Evolutionary conservation across 2,329 filamentous ascomycete species (phyloP).

Genomic region (Penicillium concentricum): DNA sequence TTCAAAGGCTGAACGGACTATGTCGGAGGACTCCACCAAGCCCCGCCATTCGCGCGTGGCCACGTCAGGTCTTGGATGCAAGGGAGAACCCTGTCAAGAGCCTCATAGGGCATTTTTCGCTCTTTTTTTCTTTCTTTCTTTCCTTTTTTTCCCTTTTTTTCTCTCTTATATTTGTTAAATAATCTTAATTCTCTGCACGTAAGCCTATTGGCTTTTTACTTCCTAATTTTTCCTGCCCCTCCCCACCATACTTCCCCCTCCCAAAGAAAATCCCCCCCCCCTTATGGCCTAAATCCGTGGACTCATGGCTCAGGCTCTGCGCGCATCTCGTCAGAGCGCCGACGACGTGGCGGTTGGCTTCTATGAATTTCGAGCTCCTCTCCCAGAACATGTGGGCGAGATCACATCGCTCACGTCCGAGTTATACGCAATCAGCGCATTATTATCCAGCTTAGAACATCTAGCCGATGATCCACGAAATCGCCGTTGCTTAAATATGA

Average conservation of each 20-base stretch:
- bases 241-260: background rate
- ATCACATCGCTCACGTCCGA: slow-evolving; percentile 56
- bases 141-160: background rate
- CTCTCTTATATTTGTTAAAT: background rate
- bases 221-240: slow-evolving; percentile 2
- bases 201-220: slow-evolving; percentile 6
- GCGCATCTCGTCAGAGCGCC: slow-evolving; percentile 48
- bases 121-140: slow-evolving; percentile 4
- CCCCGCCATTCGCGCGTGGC: slow-evolving; percentile 28
- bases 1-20: background rate
- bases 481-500: slow-evolving; percentile 38
- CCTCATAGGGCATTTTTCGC: slow-evolving; percentile 16
- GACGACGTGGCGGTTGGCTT: slow-evolving; percentile 56
- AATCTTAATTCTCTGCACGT: slow-evolving; percentile 11
- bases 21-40: slow-evolving; percentile 9
- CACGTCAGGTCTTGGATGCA: slow-evolving; percentile 24
- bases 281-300: slow-evolving; percentile 21
- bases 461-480: slow-evolving; percentile 43
- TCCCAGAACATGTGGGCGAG: slow-evolving; percentile 52
- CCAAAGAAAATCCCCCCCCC: background rate
- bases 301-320: slow-evolving; percentile 43
- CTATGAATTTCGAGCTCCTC: slow-evolving; percentile 49
- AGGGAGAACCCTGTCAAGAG: slow-evolving; percentile 14
- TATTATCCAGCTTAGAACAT: slow-evolving; percentile 50
- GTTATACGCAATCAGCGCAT: slow-evolving; percentile 55